Base-by-base conservation (phyloP, 371 early-diverging fungal genomes). In the Haplosporangium sp. region DNA sequence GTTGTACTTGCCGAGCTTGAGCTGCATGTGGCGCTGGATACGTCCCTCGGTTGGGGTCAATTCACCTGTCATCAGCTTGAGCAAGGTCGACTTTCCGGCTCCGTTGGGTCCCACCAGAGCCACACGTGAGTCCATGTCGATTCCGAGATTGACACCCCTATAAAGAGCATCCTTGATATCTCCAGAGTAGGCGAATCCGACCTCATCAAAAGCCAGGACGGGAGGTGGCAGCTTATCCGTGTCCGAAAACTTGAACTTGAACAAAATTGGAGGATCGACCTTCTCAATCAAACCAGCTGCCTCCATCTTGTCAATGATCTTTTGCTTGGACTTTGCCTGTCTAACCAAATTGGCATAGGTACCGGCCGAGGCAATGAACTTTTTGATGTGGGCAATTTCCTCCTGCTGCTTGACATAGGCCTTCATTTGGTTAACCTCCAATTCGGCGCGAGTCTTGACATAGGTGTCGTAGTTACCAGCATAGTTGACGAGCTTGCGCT, bases 231-330 rank as follows among this genome's bases (percentile, higher is more conserved):
- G 88, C 81, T 94, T 94, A 56, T 89, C 91, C 56, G 92, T 88
- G 69, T 94, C 89, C 55, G 92, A 91, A 88, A 99, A 97, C 72
- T 85, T 83, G 87, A 99, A 97, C 80, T 90, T 91, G 91, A 95
- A 95, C 58, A 84, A 73, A 43, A 82, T 77, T 14, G 91, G 89
- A 6, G 87, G 82, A 48, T 85, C 85, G 45, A 97, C 96, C 86
- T 96, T 95, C 81, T 99, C 96, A 54, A 99, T 88, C 58, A 99
- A 83, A 70, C 99, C 99, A 65, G 91, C 98, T 66, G 98, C 98
- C 86, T 96, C 96, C 99, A 99, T 98, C 89, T 99, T 99, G 87
- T 99, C 99, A 53, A 99, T 91, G 74, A 98, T 97, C 95, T 99
- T 99, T 77, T 97, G 98, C 86, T 96, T 96, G 59, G 96, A 95